These are phyloP conservation scores for Ogataea henricii DNA, from an alignment of 805 yeast species.

Conservation along the genomic window DNA sequence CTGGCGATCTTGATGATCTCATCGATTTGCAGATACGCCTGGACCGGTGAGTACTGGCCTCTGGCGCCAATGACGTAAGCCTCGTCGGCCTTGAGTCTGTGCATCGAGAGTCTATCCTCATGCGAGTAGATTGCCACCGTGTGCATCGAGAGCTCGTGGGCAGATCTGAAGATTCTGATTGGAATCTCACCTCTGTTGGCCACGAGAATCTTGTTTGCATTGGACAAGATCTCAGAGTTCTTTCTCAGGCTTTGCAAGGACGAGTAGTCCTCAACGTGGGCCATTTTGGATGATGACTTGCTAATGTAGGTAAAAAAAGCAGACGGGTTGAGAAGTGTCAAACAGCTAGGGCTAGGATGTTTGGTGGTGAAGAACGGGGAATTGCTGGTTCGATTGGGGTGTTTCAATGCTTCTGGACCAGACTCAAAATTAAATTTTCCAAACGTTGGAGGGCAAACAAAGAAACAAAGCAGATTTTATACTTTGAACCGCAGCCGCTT, in stretches of 20 bases:
- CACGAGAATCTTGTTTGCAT: slow-evolving; percentile 65
- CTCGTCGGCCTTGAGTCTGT: slow-evolving; percentile 91
- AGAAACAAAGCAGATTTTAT: background rate
- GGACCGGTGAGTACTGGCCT: slow-evolving; percentile 92
- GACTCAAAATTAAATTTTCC: background rate
- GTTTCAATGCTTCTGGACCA: background rate
- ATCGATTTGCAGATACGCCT: slow-evolving; percentile 93
- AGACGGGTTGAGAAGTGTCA: too few species aligned
- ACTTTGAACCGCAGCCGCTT: slow-evolving; percentile 6
- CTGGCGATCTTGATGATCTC: slow-evolving; percentile 88
- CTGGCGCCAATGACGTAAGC: slow-evolving; percentile 87
- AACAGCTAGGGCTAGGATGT: too few species aligned
- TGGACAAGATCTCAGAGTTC: slow-evolving; percentile 48
- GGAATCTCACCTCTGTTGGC: slow-evolving; percentile 89
- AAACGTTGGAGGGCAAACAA: background rate
- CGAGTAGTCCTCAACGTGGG: slow-evolving; percentile 37
- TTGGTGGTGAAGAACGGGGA: background rate
- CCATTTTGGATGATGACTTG: slow-evolving; percentile 19
- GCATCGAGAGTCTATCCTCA: slow-evolving; percentile 93
- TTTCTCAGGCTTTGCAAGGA: slow-evolving; percentile 40
- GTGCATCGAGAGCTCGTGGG: slow-evolving; percentile 95
- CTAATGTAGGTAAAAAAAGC: background rate
- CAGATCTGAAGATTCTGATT: slow-evolving; percentile 89
- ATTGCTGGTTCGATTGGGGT: background rate
- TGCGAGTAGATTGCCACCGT: slow-evolving; percentile 97